phyloP scores from a whole-genome alignment of 1,284 basidiomycete genomes.

The Salmacisia buchloeana region DNA sequence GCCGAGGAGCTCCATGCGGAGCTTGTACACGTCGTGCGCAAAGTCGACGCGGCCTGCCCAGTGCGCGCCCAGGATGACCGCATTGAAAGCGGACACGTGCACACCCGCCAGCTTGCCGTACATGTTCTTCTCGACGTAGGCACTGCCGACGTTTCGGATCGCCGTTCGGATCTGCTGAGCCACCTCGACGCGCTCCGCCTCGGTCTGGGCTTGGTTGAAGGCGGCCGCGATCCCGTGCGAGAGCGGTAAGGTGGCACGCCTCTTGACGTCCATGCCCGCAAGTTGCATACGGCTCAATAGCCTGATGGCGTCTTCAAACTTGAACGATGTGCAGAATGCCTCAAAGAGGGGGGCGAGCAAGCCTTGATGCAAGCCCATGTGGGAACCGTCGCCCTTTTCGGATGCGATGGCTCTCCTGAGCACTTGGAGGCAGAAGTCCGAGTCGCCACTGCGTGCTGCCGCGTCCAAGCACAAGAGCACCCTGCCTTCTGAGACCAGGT shows the following conservation, averaged over 20 bases:
- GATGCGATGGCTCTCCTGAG: conserved; percentile 12
- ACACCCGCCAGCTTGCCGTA: background rate
- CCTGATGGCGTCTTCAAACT: conserved; percentile 13
- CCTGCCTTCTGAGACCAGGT: conserved; percentile 31
- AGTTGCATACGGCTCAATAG: conserved; percentile 1
- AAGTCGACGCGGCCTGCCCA: background rate
- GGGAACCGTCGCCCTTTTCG: background rate
- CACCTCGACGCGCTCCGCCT: background rate
- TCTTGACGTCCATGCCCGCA: conserved; percentile 1
- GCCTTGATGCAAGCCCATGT: conserved; percentile 23
- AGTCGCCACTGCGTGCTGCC: conserved; percentile 27
- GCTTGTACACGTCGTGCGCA: conserved; percentile 2
- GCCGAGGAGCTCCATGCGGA: background rate
- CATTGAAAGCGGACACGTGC: background rate
- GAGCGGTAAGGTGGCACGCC: background rate
- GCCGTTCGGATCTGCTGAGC: background rate
- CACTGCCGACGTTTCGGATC: background rate
- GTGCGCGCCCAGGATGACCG: conserved; percentile 1
- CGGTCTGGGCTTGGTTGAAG: background rate
- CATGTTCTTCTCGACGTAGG: background rate
- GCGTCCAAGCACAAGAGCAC: conserved; percentile 21
- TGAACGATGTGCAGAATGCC: conserved; percentile 21
- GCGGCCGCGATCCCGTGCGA: background rate
- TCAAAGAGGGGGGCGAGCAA: conserved; percentile 36
- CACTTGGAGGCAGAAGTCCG: conserved; percentile 18